Base-by-base conservation (phyloP, 441 rosid species). In the Metrosideros polymorpha region DNA sequence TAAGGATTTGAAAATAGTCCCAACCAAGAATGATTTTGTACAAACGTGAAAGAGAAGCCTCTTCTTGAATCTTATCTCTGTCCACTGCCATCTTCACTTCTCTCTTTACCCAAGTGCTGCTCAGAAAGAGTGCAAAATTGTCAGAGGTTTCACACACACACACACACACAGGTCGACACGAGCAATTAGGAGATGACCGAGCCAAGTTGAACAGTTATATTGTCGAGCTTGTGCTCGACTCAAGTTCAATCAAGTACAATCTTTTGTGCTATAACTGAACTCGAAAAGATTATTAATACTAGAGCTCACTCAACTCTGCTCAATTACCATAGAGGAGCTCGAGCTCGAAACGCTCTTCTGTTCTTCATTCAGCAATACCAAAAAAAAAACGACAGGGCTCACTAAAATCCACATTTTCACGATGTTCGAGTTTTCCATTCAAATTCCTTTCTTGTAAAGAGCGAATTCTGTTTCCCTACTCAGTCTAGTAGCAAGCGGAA, bases 1-100 rank as follows among this genome's bases (percentile, higher is more conserved):
- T 90, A 61, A 91, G 92, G 85, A 95, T 97, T 85, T 90, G 92
- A 86, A 92, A 90, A 90, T 94, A 95, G 90, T 96, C 99, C 98
- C 98, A 96, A 54, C 95, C 93, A 15, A 97, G 95, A 87, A 95
- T 85, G 52, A 90, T 92, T 89, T 92, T 92, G 91, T 93, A 93
- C 91, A 96, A 97, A 85, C 95, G 95, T 42, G 84, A 84, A 85
- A 89, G 85, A 53, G 92, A 88, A 63, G 94, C 94, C 52, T 94
- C 95, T 88, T 94, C 94, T 61, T 90, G 93, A 85, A 92, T 86
- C 93, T 91, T 93, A 6, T 87, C 95, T 82, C 92, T 94, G 47
- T 95, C 98, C 57, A 90, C 92, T 0, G 92, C 95, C 98, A 94
- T 94, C 79, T 71, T 71, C 45, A 39, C 47, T 39, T 6, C n/a